A percentile compares a stretch with the other conserved stretches of the same genome.
Conservation (phyloP, 768 basidiomycete genomes). For the Roridomyces roridus region DNA sequence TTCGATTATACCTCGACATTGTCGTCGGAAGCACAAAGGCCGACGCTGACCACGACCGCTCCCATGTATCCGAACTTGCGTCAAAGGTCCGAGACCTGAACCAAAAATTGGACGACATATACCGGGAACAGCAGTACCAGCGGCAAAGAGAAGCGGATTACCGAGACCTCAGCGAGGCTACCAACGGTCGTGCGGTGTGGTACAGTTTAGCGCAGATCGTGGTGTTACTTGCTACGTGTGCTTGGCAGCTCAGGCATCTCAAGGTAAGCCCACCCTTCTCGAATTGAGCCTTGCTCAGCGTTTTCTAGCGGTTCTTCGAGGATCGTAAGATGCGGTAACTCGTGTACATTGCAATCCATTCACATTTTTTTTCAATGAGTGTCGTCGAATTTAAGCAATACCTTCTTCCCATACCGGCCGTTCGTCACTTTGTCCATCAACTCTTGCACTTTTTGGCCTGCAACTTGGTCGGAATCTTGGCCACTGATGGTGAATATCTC, state of each 20-base stretch:
- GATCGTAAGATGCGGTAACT: conserved; percentile 78
- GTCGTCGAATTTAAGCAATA: conserved; percentile 45
- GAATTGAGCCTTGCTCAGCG: background rate
- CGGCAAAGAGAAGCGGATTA: conserved; percentile 93
- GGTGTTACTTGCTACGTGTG: conserved; percentile 83
- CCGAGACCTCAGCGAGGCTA: conserved; percentile 85
- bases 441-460: conserved; percentile 52
- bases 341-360: conserved; percentile 17
- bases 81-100: conserved; percentile 91
- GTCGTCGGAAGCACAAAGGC: conserved; percentile 88
- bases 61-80: conserved; percentile 83
- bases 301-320: conserved; percentile 78
- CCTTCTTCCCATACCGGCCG: conserved; percentile 49
- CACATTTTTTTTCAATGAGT: conserved; percentile 6
- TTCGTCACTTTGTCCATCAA: conserved; percentile 48
- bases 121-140: conserved; percentile 97
- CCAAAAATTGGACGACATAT: conserved; percentile 89
- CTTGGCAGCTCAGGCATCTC: conserved; percentile 93
- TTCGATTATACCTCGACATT: conserved; percentile 94
- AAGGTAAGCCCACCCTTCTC: conserved; percentile 57
- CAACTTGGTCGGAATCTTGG: conserved; percentile 43
- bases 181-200: conserved; percentile 94
- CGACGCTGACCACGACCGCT: conserved; percentile 87
- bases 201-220: conserved; percentile 89
- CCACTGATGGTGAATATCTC: conserved; percentile 64